Conservation (phyloP, 2,329 filamentous ascomycete genomes). For the Colletotrichum magnum region DNA sequence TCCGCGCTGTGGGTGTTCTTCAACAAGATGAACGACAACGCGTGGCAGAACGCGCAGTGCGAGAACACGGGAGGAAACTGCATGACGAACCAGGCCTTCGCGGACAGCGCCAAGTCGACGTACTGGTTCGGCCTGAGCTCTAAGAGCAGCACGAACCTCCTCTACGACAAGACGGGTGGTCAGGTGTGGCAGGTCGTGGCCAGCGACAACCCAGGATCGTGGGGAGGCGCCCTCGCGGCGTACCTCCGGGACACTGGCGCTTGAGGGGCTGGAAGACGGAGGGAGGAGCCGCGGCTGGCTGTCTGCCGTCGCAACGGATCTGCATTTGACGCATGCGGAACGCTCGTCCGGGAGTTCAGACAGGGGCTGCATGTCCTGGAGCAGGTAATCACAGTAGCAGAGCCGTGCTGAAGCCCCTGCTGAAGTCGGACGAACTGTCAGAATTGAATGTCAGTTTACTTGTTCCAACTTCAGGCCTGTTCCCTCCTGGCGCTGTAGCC, state of each 20-base stretch:
- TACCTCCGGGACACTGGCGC: slow-evolving; percentile 45
- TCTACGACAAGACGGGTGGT: slow-evolving; percentile 46
- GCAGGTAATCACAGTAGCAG: background rate
- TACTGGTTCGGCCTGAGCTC: slow-evolving; percentile 49
- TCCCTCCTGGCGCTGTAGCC: slow-evolving; percentile 16
- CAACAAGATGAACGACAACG: slow-evolving; percentile 48
- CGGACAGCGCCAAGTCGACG: slow-evolving; percentile 43
- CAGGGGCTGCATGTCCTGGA: slow-evolving; percentile 32
- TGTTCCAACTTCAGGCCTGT: slow-evolving; percentile 7
- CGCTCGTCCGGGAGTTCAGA: slow-evolving; percentile 17
- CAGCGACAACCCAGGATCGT: slow-evolving; percentile 46
- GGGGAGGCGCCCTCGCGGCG: slow-evolving; percentile 49
- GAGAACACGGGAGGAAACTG: slow-evolving; percentile 45
- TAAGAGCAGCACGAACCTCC: slow-evolving; percentile 47
- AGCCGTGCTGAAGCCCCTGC: background rate
- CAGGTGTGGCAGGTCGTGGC: slow-evolving; percentile 38
- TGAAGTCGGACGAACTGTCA: slow-evolving; percentile 36
- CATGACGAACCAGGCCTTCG: slow-evolving; percentile 44
- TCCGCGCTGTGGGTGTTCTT: slow-evolving; percentile 54
- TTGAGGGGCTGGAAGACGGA: background rate
- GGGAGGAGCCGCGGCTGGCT: slow-evolving; percentile 11
- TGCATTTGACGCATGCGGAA: slow-evolving; percentile 3
- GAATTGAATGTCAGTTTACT: slow-evolving; percentile 15
- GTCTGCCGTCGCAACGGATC: slow-evolving; percentile 7
- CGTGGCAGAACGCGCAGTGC: slow-evolving; percentile 44